Conservation (phyloP, 371 early-diverging fungal genomes). For the Mucor velutinosus region DNA sequence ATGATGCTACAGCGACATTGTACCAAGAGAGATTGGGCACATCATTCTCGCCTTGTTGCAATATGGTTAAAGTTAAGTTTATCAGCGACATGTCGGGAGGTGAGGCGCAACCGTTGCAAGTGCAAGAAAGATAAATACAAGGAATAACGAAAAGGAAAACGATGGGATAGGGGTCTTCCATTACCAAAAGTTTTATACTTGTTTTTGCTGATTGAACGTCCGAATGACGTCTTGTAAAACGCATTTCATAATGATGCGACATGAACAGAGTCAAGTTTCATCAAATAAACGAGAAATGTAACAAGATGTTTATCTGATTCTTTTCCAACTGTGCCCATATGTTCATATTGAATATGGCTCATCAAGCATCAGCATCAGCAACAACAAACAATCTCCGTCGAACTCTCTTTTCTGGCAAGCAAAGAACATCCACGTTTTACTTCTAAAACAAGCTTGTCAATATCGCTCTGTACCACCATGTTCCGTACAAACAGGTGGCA, state of each 20-base stretch:
- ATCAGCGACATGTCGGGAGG: not conserved
- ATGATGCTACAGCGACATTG: constrained; percentile 50
- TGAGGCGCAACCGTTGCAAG: not conserved
- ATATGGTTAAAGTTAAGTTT: not conserved
- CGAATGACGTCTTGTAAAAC: constrained; percentile 13
- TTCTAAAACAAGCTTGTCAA: constrained; percentile 1
- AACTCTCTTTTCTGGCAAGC: not conserved
- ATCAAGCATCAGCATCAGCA: not conserved
- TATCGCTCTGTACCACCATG: not conserved
- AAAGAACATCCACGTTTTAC: not conserved
- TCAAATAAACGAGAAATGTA: not conserved
- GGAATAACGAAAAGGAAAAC: not conserved
- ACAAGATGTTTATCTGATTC: not conserved
- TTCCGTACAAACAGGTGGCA: not conserved
- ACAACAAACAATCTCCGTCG: not conserved
- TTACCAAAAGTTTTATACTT: not conserved
- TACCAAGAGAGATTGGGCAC: constrained; percentile 28
- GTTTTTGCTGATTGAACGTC: constrained; percentile 3
- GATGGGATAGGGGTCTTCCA: not conserved
- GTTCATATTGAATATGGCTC: not conserved
- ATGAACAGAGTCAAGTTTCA: not conserved
- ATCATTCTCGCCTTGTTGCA: not conserved
- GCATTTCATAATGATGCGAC: not conserved
- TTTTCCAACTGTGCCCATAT: not conserved
- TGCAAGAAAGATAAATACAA: not conserved